Base-by-base conservation (phyloP, 257 asterid species). In the Catharanthus roseus region DNA sequence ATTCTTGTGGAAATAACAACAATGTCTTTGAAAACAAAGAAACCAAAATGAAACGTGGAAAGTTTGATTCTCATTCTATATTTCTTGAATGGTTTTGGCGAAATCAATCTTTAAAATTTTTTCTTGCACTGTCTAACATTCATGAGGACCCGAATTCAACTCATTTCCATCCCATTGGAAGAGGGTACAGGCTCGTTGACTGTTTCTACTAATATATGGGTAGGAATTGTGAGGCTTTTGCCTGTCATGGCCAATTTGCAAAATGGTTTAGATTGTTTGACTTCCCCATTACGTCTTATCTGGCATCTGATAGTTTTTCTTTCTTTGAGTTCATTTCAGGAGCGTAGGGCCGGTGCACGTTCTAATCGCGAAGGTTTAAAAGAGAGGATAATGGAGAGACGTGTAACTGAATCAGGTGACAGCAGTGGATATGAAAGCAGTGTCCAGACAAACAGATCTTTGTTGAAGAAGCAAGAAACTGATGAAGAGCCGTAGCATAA, bases 371-470 rank as follows among this genome's bases (percentile, higher is more conserved):
- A 83, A 54, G 77, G 77, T 38, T 61, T 26, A 70, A 84, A 82
- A 67, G 88, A 83, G 38, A 80, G 79, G 74, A 21, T 76, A 16
- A 70, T 56, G 73, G 96, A 83, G 71, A 92, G 80, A 66, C 82
- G 78, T 45, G 23, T 80, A 66, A 66, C 57, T 10, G 98, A 92
- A 70, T 85, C 90, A 0, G 97, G 95, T 15, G 98, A 92, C 62
- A 90, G 96, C 64, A 88, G 96, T 50, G 97, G 96, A 67, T 92
- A 90, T 19, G 98, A 90, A 74, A 92, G 96, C 80, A 80, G 91
- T 29, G 85, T 80, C 49, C 95, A 88, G 74, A 87, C 88, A 19
- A 91, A 80, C 60, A 65, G 75, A 65, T 74, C 79, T 50, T 74
- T 85, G 80, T 75, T 82, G 82, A 82, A 83, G 83, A 89, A 74